Conservation (phyloP, 768 basidiomycete species). For the Suillus lakei region DNA sequence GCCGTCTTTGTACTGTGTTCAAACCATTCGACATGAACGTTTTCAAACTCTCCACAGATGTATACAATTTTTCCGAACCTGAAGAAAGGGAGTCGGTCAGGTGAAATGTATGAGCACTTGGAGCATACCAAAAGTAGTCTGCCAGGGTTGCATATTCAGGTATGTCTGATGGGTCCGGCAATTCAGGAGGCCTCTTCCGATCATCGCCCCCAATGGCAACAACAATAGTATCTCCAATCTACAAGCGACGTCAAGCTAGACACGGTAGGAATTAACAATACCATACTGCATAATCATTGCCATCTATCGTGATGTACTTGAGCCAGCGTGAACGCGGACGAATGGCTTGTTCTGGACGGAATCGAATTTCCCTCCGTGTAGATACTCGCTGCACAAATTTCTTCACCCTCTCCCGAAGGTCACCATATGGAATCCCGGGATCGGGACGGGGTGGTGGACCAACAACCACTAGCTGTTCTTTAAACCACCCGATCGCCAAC, state of each 20-base stretch:
- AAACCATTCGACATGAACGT: slow-evolving; percentile 75
- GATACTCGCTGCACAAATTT: slow-evolving; percentile 26
- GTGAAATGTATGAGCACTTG: not conserved
- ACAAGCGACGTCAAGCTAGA: slow-evolving; percentile 8
- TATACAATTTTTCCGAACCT: slow-evolving; percentile 75
- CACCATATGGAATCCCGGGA: slow-evolving; percentile 15
- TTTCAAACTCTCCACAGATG: slow-evolving; percentile 47
- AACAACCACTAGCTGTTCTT: slow-evolving; percentile 57
- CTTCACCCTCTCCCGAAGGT: slow-evolving; percentile 23
- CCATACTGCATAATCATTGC: slow-evolving; percentile 47
- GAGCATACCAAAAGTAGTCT: slow-evolving; percentile 66
- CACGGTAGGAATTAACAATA: not conserved
- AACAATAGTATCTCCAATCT: slow-evolving; percentile 71
- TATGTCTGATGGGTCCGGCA: slow-evolving; percentile 42
- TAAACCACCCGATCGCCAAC: slow-evolving; percentile 56
- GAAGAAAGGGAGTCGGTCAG: slow-evolving; percentile 4
- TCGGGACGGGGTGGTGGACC: slow-evolving; percentile 43
- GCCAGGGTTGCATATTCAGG: slow-evolving; percentile 47
- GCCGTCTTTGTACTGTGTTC: slow-evolving; percentile 68
- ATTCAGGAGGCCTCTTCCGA: slow-evolving; percentile 31
- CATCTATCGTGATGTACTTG: slow-evolving; percentile 48
- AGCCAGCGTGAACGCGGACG: slow-evolving; percentile 39
- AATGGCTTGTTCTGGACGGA: slow-evolving; percentile 39
- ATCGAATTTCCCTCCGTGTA: slow-evolving; percentile 19
- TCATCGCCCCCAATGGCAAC: slow-evolving; percentile 45